Evolutionary conservation across 257 asterid genomes (phyloP).

Genomic region (Solanum virginianum): DNA sequence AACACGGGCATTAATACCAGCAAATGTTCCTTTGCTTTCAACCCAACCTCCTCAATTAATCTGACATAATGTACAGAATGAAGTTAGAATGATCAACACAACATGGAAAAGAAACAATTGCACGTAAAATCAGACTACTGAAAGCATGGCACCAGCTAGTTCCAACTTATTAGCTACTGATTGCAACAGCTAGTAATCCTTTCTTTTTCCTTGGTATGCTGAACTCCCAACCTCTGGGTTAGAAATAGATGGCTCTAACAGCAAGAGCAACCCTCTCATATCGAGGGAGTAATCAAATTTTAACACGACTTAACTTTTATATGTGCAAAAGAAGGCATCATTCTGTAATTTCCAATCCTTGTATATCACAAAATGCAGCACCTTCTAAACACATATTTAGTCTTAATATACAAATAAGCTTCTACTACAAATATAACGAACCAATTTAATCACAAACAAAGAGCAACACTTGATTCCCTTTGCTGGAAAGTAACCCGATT

Average conservation of each 20-base stretch:
- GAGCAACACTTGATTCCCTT: neutral
- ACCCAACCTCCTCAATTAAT: constrained; percentile 70
- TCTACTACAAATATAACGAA: neutral
- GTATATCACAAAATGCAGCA: neutral
- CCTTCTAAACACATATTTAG: neutral
- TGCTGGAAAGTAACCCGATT: neutral
- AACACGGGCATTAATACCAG: constrained; percentile 56
- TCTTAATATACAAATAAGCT: neutral
- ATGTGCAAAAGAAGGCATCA: neutral
- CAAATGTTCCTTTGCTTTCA: constrained; percentile 49
- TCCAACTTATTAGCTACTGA: neutral
- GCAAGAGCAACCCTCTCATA: neutral
- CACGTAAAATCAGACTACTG: neutral
- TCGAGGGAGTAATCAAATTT: neutral
- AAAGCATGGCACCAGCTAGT: neutral
- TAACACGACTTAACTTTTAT: neutral
- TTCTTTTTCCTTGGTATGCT: neutral
- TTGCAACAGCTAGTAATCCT: neutral
- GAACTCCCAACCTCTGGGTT: neutral
- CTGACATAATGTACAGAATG: constrained; percentile 34
- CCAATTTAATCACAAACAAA: neutral
- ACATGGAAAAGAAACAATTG: neutral
- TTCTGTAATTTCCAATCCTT: neutral
- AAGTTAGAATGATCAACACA: constrained; percentile 1
- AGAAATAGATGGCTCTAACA: neutral